These are phyloP conservation scores for Penicillium simplicissimum DNA, from an alignment of 495 filamentous ascomycete species.

Conservation along the genomic window DNA sequence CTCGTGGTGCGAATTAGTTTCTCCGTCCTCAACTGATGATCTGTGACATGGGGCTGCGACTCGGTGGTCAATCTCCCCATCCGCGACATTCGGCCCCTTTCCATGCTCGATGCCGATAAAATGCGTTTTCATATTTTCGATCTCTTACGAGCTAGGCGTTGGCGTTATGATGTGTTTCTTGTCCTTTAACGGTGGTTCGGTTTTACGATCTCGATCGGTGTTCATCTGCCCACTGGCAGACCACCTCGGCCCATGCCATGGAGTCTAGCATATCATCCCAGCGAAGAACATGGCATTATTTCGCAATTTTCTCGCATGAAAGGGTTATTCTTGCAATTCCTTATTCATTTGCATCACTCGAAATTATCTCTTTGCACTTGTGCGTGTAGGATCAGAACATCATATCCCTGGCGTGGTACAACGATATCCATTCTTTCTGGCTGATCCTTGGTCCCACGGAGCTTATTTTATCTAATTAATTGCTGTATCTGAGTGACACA, in stretches of 20 bases:
- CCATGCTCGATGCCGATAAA: background rate
- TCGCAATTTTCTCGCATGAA: conserved; percentile 1
- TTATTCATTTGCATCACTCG: background rate
- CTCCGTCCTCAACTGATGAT: background rate
- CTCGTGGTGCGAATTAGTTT: conserved; percentile 63
- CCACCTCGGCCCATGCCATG: background rate
- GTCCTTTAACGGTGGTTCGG: conserved; percentile 4
- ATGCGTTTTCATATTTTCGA: background rate
- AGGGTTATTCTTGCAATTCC: background rate
- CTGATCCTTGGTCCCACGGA: conserved; percentile 19
- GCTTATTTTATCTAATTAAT: background rate
- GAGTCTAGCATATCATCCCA: conserved; percentile 21
- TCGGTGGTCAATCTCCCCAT: background rate
- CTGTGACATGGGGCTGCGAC: background rate
- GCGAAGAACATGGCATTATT: conserved; percentile 4
- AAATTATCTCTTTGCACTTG: background rate
- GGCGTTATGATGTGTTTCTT: background rate
- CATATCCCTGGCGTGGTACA: background rate
- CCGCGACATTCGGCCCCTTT: background rate
- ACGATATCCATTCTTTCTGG: background rate
- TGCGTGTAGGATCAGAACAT: conserved; percentile 18
- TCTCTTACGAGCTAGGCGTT: conserved; percentile 12
- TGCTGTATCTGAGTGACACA: background rate
- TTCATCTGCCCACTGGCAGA: background rate
- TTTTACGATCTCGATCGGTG: conserved; percentile 9